phyloP scores from a whole-genome alignment of 2,329 filamentous ascomycete genomes.

The Gremmenia infestans region DNA sequence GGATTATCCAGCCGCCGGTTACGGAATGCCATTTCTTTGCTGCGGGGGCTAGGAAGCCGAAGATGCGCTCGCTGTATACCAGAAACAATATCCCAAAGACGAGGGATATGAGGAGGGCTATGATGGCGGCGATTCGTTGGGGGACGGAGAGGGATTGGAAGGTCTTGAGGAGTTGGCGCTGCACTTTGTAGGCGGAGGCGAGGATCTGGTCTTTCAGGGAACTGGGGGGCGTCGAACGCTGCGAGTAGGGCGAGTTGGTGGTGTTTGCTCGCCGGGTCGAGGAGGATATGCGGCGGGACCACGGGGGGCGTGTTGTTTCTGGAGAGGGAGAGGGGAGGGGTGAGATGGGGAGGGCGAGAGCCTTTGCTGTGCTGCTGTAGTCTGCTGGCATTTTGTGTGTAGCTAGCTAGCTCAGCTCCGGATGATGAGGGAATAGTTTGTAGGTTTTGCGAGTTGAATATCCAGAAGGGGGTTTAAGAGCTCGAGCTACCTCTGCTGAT shows the following conservation, averaged over 20 bases:
- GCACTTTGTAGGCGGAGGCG: conserved; percentile 49
- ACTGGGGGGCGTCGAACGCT: conserved; percentile 4
- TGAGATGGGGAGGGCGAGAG: conserved; percentile 40
- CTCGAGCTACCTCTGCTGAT: conserved; percentile 2
- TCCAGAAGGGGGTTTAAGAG: neutral
- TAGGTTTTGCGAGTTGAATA: neutral
- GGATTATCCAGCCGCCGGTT: conserved; percentile 62
- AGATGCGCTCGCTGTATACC: conserved; percentile 74
- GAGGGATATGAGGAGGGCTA: conserved; percentile 43
- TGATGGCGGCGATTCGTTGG: conserved; percentile 56
- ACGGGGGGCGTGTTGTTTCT: conserved; percentile 41
- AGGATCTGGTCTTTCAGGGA: conserved; percentile 38
- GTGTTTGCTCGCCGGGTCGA: conserved; percentile 27
- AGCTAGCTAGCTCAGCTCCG: conserved; percentile 2
- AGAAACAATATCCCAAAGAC: conserved; percentile 63
- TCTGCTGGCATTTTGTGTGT: conserved; percentile 45
- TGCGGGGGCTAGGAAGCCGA: conserved; percentile 66
- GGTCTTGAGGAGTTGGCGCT: conserved; percentile 41
- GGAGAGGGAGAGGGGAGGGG: conserved; percentile 43
- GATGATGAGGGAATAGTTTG: conserved; percentile 7
- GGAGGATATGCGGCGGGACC: conserved; percentile 42
- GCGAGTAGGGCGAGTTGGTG: conserved; percentile 19
- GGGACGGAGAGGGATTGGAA: conserved; percentile 53
- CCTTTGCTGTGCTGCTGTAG: conserved; percentile 46
- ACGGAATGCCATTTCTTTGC: conserved; percentile 74